Percentiles rank a stretch among this genome's conserved stretches.
These are phyloP conservation scores for Boletus tylopilopsis DNA, from an alignment of 768 basidiomycete genomes.

Conservation along the genomic window DNA sequence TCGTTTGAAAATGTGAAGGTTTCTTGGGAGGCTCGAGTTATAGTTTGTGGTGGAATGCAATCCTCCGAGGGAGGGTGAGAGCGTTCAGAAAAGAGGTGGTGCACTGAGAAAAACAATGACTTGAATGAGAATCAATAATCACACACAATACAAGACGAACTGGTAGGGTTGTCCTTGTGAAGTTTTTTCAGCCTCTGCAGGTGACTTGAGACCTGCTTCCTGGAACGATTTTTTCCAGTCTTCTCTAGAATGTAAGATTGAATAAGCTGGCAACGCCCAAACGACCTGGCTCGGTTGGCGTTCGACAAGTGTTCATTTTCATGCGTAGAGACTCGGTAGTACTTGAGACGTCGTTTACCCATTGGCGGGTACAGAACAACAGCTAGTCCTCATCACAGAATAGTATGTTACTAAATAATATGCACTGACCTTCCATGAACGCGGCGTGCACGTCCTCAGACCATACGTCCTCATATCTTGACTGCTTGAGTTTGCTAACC, in stretches of 20 bases:
- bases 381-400: conserved; percentile 20
- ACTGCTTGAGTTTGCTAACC: conserved; percentile 24
- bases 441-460: conserved; percentile 34
- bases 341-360: conserved; percentile 35
- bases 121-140: background rate
- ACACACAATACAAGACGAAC: conserved; percentile 20
- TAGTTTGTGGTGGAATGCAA: background rate
- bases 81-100: conserved; percentile 24
- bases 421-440: conserved; percentile 34
- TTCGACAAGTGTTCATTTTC: conserved; percentile 10
- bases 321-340: conserved; percentile 23
- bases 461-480: conserved; percentile 34
- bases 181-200: conserved; percentile 36
- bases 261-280: conserved; percentile 39
- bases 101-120: conserved; percentile 20
- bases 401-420: background rate
- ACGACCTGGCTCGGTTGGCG: conserved; percentile 23
- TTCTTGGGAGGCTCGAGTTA: conserved; percentile 9
- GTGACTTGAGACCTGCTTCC: conserved; percentile 40
- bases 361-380: conserved; percentile 32
- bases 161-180: conserved; percentile 29
- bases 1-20: conserved; percentile 1
- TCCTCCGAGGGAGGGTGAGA: conserved; percentile 13
- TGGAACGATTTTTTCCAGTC: conserved; percentile 36
- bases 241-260: conserved; percentile 37